Base-by-base conservation (phyloP, 495 filamentous ascomycete species). In the Parmelia sp. region DNA sequence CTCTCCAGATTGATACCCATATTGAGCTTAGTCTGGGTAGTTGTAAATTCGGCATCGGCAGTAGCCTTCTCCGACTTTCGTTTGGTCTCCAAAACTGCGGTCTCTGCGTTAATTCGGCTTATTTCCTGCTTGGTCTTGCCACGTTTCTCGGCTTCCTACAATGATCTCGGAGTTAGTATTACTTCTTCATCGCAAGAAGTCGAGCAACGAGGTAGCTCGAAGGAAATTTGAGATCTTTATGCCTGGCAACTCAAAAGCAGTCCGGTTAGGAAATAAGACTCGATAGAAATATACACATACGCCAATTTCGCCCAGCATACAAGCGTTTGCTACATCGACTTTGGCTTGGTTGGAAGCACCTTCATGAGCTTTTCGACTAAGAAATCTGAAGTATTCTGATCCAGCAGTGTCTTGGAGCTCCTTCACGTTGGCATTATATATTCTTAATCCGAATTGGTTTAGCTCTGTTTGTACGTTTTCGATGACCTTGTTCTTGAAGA, bases 321-420 rank as follows among this genome's bases (percentile, higher is more conserved):
- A 82, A 5, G 90, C 90, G 68, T 90, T 86, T 42, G 90, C 89
- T 15, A 92, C 90, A 70, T 92, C 88, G 66, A 91, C 84, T 69
- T 88, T 84, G 29, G 82, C 82, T 71, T 94, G 89, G 71, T 91
- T 92, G 53, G 84, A 84, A 23, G 90, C 90, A 29, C 88, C 89
- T 71, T 94, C 90, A 67, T 90, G 88, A 1, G 90, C 90, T 72
- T 94, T 94, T 65, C 87, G 84, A 39, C 84, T 87, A 7, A 92
- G 82, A 31, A 85, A 87, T 36, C 86, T 85, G 71, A 92, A 92
- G 75, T 94, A 94, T 67, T 86, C 84, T 45, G 84, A 87, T 51
- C 84, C 84, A 15, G 85, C 87, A 0, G 88, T 87, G 68, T 93
- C 90, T 67, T 90, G 85, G 15, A 94, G 82, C 68, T 94, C 90